These are phyloP conservation scores for Trichoderma koningii DNA, from an alignment of 2,329 filamentous ascomycete genomes.

Conservation along the genomic window DNA sequence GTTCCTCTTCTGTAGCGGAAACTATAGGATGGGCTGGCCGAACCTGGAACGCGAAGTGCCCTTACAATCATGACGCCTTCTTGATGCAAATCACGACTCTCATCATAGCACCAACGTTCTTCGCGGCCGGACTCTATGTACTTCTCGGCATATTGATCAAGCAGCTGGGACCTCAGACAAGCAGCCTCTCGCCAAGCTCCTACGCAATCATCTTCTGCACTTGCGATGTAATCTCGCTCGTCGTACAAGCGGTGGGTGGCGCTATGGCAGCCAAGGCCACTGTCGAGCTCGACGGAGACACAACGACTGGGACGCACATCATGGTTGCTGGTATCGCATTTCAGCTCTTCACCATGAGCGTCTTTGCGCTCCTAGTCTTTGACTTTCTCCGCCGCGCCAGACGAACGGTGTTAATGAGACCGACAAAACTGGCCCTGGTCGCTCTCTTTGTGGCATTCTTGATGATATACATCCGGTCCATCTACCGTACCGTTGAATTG, in stretches of 20 bases:
- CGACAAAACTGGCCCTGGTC: constrained; percentile 32
- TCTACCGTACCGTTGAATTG: constrained; percentile 54
- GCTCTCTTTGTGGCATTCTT: constrained; percentile 47
- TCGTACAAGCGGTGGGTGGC: constrained; percentile 13
- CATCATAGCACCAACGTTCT: constrained; percentile 51
- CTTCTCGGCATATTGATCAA: constrained; percentile 51
- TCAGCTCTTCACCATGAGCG: constrained; percentile 6
- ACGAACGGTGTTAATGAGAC: constrained; percentile 22
- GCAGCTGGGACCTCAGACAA: constrained; percentile 42
- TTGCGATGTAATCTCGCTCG: constrained; percentile 14
- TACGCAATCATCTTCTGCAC: constrained; percentile 38
- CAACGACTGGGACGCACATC: neutral
- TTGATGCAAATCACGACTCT: constrained; percentile 53
- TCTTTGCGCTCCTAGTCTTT: constrained; percentile 12
- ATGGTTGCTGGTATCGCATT: constrained; percentile 12
- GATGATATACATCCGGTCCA: constrained; percentile 50
- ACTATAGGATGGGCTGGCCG: constrained; percentile 52
- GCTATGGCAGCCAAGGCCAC: constrained; percentile 14
- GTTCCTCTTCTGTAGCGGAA: constrained; percentile 34
- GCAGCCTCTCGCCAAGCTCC: neutral
- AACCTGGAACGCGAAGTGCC: constrained; percentile 51
- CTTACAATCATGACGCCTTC: constrained; percentile 52
- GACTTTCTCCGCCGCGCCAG: constrained; percentile 35
- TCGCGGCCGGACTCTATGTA: constrained; percentile 54
- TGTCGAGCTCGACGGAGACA: neutral